Conservation (phyloP, 306 rosid genomes). For the Arachis stenosperma region DNA sequence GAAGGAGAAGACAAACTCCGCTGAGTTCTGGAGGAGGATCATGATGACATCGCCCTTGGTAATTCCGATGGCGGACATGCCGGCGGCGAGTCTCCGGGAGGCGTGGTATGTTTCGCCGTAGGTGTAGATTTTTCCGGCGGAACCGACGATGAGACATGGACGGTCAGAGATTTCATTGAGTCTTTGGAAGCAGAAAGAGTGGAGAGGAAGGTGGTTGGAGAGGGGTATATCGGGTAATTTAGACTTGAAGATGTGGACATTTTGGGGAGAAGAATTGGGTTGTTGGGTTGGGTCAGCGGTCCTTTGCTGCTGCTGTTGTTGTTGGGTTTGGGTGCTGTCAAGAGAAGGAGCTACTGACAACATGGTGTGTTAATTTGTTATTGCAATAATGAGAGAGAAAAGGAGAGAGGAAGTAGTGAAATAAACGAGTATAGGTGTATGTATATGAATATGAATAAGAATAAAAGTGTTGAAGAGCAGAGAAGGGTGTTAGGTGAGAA, state of each 20-base stretch:
- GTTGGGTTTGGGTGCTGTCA: conserved; percentile 42
- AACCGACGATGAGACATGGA: conserved; percentile 69
- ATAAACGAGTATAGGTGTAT: not conserved
- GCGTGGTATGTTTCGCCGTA: conserved; percentile 56
- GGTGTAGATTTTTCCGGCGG: conserved; percentile 62
- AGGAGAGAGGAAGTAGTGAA: not conserved
- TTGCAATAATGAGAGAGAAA: not conserved
- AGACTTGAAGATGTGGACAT: conserved; percentile 56
- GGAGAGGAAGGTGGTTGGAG: conserved; percentile 76
- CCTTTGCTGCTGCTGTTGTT: too few species aligned
- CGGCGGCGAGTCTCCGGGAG: conserved; percentile 53
- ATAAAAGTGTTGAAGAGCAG: conserved; percentile 30
- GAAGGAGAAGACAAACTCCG: conserved; percentile 72
- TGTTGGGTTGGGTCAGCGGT: not conserved
- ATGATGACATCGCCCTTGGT: conserved; percentile 67
- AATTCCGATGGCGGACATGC: conserved; percentile 60
- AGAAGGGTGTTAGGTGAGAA: conserved; percentile 39
- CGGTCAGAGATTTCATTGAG: conserved; percentile 50
- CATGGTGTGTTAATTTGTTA: conserved; percentile 43
- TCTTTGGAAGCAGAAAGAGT: conserved; percentile 62
- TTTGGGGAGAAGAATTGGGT: not conserved
- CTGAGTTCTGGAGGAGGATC: conserved; percentile 76
- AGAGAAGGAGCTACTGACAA: conserved; percentile 51
- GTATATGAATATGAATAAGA: not conserved
- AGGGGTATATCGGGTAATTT: conserved; percentile 73